Base-by-base conservation (phyloP, 257 asterid species). In the Misopates orontium region DNA sequence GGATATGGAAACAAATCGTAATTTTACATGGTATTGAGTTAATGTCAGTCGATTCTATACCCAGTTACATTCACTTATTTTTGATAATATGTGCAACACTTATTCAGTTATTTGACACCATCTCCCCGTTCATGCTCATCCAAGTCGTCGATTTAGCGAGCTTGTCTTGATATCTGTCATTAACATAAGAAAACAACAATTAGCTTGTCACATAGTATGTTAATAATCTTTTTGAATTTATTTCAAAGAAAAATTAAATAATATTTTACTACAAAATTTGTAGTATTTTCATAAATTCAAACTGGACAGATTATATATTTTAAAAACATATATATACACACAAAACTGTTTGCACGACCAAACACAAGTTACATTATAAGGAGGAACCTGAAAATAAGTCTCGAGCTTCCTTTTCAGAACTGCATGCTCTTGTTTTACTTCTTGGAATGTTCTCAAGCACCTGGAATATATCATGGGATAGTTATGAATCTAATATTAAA, bases 391-490 rank as follows among this genome's bases (percentile, higher is more conserved):
- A 73, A 90, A 83, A 70, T 87, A 90, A 62, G 73, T 65, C 64
- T 85, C 95, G 36, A 87, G 92, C 69, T 86, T 85, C 77, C 65
- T 73, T 79, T 57, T 84, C 11, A 90, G 84, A 64, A 71, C 64
- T 60, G 83, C 82, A 69, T 85, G 82, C 66, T 85, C 92, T 78
- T 80, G 89, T 73, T 87, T 90, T 56, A 79, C 83, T 61, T 73
- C 79, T 74, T 82, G 85, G 74, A 90, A 78, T 71, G 87, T 49
- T 77, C 79, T 80, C 50, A 18, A 62, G 86, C 95, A 90, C 77
- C 96, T 90, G 79, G 67, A 70, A 0, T 20, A 28, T 28, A 2
- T 2, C 6, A 6, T 28, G 36, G 11, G 11, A 42, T n/a, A n/a
- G n/a, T n/a, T n/a, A n/a, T n/a, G n/a, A n/a, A n/a, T n/a, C n/a